Conservation (phyloP, 2,329 filamentous ascomycete species). For the Ophiostoma ulmi region DNA sequence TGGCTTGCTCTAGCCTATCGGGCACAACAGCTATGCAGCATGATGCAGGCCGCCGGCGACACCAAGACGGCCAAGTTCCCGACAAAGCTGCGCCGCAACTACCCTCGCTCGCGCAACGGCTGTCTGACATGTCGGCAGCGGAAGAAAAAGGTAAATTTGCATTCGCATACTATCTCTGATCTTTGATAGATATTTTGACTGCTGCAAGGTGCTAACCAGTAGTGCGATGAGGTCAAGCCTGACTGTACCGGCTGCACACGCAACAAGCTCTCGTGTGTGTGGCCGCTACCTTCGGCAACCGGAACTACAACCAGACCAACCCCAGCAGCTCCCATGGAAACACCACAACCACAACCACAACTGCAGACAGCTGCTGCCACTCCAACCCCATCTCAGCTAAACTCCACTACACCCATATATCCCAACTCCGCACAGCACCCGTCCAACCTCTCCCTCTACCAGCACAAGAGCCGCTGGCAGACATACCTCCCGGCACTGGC, state of each 20-base stretch:
- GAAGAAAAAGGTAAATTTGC: constrained; percentile 26
- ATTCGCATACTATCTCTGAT: background rate
- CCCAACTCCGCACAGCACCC: background rate
- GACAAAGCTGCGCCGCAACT: constrained; percentile 28
- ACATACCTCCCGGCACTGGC: constrained; percentile 24
- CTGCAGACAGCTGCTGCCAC: background rate
- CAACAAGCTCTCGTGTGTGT: constrained; percentile 26
- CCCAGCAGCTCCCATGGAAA: background rate
- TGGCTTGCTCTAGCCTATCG: background rate
- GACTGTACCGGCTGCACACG: constrained; percentile 25
- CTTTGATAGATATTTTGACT: background rate
- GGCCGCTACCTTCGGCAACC: constrained; percentile 20
- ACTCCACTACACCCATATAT: background rate
- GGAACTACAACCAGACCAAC: background rate
- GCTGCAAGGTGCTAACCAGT: background rate
- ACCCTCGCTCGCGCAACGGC: constrained; percentile 26
- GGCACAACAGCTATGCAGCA: background rate
- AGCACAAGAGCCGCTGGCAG: constrained; percentile 25
- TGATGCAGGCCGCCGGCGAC: constrained; percentile 2
- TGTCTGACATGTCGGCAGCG: constrained; percentile 28
- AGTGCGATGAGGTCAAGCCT: constrained; percentile 27
- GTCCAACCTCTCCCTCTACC: constrained; percentile 23
- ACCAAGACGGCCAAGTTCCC: constrained; percentile 26
- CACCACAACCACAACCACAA: background rate
- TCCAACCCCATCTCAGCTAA: background rate